Percentiles rank a stretch among this genome's conserved stretches.
These are phyloP conservation scores for Melaleuca quinquenervia DNA, from an alignment of 345 rosid genomes.

Conservation along the genomic window DNA sequence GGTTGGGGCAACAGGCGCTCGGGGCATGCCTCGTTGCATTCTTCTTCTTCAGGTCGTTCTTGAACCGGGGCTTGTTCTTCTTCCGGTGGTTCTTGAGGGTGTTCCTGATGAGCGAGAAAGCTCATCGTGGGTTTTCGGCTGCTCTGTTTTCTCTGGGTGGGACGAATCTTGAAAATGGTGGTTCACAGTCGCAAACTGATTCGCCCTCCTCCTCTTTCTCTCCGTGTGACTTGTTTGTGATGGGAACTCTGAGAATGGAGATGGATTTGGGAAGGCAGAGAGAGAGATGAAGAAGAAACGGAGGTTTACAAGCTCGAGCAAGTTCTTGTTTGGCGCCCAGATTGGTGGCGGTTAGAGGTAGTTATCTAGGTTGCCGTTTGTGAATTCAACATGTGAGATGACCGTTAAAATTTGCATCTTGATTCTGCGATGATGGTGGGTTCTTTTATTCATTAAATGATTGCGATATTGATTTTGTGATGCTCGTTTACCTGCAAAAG, in stretches of 20 bases:
- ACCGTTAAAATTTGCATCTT: neutral
- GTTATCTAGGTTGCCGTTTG: neutral
- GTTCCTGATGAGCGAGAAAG: neutral
- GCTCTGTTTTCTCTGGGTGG: neutral
- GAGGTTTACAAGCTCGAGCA: neutral
- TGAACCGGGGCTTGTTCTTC: neutral
- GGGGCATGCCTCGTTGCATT: neutral
- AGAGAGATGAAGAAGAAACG: neutral
- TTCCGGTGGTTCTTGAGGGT: neutral
- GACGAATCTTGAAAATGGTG: neutral
- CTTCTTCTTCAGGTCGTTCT: neutral
- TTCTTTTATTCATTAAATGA: neutral
- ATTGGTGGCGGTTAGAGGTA: neutral
- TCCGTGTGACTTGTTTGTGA: neutral
- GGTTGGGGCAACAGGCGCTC: neutral
- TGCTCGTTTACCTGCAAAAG: neutral
- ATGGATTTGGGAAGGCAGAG: neutral
- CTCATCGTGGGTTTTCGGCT: neutral
- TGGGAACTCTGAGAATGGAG: neutral
- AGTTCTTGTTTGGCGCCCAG: neutral
- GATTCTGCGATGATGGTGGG: neutral
- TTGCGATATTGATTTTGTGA: neutral
- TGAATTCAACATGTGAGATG: neutral
- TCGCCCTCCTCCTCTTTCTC: neutral
- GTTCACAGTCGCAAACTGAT: neutral